Evolutionary conservation across 2,329 filamentous ascomycete species (phyloP).

Genomic region (Elsinoe batatas): DNA sequence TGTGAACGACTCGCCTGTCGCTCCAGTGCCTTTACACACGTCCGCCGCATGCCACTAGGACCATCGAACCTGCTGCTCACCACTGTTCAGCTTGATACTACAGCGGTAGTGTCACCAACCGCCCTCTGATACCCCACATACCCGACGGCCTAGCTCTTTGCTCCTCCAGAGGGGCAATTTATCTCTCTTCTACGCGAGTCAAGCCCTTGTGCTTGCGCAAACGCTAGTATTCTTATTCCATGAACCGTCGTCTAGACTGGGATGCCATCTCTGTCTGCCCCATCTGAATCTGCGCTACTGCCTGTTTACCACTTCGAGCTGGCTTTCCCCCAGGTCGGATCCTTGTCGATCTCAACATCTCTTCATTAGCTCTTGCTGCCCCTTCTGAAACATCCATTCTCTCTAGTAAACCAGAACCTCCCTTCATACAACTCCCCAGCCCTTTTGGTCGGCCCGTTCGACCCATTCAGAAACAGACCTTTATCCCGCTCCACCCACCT

Average conservation of each 20-base stretch:
- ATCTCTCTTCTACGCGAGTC: constrained; percentile 15
- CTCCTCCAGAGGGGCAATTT: constrained; percentile 14
- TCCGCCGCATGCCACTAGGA: neutral
- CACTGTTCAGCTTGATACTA: constrained; percentile 1
- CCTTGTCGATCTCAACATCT: constrained; percentile 14
- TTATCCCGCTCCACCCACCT: neutral
- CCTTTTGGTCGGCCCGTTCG: neutral
- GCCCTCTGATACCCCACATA: constrained; percentile 6
- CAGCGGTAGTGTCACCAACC: constrained; percentile 1
- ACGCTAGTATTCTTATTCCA: constrained; percentile 17
- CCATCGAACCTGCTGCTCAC: constrained; percentile 9
- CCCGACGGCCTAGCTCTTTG: constrained; percentile 1
- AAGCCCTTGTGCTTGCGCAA: constrained; percentile 17
- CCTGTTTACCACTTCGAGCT: constrained; percentile 8
- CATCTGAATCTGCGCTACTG: constrained; percentile 11
- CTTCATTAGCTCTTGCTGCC: constrained; percentile 11
- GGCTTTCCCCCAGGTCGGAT: constrained; percentile 4
- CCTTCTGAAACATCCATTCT: constrained; percentile 11
- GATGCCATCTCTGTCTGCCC: constrained; percentile 12
- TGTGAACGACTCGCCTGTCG: constrained; percentile 8
- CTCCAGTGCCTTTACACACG: neutral
- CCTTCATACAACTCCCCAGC: neutral
- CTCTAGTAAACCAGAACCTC: constrained; percentile 7
- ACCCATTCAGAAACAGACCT: constrained; percentile 5
- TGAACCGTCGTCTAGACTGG: constrained; percentile 16